phyloP scores from a whole-genome alignment of 352 stramenopile genomes.

The Phytophthora brassicae region DNA sequence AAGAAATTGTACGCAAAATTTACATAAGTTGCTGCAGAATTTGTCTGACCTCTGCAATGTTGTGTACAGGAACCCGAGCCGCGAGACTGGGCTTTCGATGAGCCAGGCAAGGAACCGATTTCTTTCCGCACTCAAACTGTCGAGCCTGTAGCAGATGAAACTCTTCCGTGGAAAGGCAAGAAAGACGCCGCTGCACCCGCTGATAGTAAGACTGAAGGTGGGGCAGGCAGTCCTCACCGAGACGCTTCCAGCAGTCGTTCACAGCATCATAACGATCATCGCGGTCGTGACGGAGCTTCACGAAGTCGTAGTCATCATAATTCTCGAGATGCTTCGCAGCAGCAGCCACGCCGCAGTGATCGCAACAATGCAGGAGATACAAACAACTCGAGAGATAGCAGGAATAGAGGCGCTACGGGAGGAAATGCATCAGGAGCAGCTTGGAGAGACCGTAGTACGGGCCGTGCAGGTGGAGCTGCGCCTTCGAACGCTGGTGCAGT shows the following conservation, averaged over 20 bases:
- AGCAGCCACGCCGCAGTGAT: conserved; percentile 45
- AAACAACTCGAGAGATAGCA: conserved; percentile 27
- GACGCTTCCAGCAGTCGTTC: conserved; percentile 31
- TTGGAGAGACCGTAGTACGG: conserved; percentile 52
- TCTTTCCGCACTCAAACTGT: conserved; percentile 86
- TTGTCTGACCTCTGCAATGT: neutral
- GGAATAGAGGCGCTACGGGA: conserved; percentile 24
- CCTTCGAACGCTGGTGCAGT: conserved; percentile 24
- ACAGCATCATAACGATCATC: conserved; percentile 45
- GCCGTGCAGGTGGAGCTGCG: conserved; percentile 18
- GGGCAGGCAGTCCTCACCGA: conserved; percentile 30
- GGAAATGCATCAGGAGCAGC: conserved; percentile 22
- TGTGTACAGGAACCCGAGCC: conserved; percentile 71
- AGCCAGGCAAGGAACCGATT: conserved; percentile 84
- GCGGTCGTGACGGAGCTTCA: conserved; percentile 32
- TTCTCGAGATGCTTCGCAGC: conserved; percentile 40
- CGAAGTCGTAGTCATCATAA: conserved; percentile 56
- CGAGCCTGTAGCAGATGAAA: conserved; percentile 73
- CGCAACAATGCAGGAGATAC: conserved; percentile 36
- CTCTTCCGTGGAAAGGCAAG: conserved; percentile 66
- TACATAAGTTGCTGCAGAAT: neutral
- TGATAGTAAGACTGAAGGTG: conserved; percentile 34
- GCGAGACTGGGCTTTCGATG: conserved; percentile 86
- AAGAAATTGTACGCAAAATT: conserved; percentile 66
- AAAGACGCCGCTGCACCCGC: conserved; percentile 43